Base-by-base conservation (phyloP, 176 grass and related monocot species). In the Miscanthus lutarioriparius region DNA sequence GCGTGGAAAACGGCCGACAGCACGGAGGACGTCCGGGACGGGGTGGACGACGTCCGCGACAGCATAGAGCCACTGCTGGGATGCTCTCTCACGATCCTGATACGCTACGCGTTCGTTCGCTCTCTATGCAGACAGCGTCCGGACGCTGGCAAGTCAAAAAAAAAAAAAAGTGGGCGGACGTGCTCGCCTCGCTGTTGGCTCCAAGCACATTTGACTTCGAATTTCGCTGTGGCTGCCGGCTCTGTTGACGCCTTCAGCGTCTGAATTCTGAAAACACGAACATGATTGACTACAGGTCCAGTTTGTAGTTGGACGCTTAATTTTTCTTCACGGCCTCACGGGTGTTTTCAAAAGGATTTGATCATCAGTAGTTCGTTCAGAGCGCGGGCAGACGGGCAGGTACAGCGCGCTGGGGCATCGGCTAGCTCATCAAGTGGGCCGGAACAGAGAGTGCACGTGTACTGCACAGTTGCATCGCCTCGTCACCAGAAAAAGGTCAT, bases 131-230 rank as follows among this genome's bases (percentile, higher is more conserved):
- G 32, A 4, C 33, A 35, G 33, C 33, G 0, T 35, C 33, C 33
- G n/a, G n/a, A n/a, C 32, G 2, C 32, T 33, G 3, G 32, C 32
- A 33, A 33, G 32, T 33, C 32, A 2, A 3, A 33, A 33, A 2
- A n/a, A n/a, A 2, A 2, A 33, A 35, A 33, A 35, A 35, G 33
- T 5, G 12, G 13, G 47, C 3, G 56, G n/a, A 48, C 13, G 36
- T 10, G 22, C 12, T 19, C 70, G 26, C 65, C 39, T 61, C 20
- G 22, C 23, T 5, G 35, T 41, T 86, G 73, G 35, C 79, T 90
- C 83, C 83, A 37, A 17, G 12, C 1, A 20, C 23, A 8, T 71
- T 86, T 43, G 78, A 54, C 53, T 78, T 86, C 36, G 43, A 86
- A 66, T 7, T 62, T 30, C 13, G 27, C 15, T 41, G 35, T 22